A percentile compares a stretch with the other conserved stretches of the same genome.
Evolutionary conservation across 352 stramenopile species (phyloP).

Genomic region (Globisporangium solare): DNA sequence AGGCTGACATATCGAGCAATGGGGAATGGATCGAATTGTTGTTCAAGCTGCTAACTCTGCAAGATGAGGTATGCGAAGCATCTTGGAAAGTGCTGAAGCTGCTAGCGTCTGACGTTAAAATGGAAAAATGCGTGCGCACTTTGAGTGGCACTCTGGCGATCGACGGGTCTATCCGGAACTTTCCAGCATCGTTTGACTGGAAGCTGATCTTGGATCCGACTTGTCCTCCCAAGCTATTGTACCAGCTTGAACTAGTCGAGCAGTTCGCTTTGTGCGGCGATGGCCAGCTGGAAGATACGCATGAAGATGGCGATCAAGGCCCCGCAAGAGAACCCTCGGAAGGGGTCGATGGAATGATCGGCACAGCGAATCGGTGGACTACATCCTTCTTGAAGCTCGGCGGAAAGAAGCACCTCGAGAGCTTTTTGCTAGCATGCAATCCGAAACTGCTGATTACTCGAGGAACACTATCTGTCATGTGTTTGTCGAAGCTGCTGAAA

Average conservation of each 20-base stretch:
- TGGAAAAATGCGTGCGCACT: constrained; percentile 71
- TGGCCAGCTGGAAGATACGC: constrained; percentile 7
- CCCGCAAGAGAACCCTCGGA: neutral
- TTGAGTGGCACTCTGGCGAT: constrained; percentile 61
- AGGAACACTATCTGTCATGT: constrained; percentile 55
- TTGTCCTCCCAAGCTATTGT: constrained; percentile 57
- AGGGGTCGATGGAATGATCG: constrained; percentile 27
- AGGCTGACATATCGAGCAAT: constrained; percentile 55
- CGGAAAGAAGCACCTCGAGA: constrained; percentile 44
- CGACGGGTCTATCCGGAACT: constrained; percentile 57
- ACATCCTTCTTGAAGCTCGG: constrained; percentile 66
- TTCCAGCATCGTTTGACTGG: constrained; percentile 46
- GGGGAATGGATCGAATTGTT: constrained; percentile 34
- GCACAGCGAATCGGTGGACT: constrained; percentile 46
- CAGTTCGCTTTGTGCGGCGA: constrained; percentile 48
- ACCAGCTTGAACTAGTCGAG: constrained; percentile 64
- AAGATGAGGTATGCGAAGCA: constrained; percentile 54
- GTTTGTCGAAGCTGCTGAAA: constrained; percentile 64
- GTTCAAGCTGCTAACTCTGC: constrained; percentile 46
- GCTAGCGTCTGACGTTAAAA: constrained; percentile 46
- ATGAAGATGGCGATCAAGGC: constrained; percentile 17
- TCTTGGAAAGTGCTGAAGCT: constrained; percentile 76
- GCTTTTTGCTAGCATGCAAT: constrained; percentile 43
- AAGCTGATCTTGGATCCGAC: constrained; percentile 45
- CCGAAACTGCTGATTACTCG: constrained; percentile 29